Conservation (phyloP, 306 rosid genomes). For the Cucumis hystrix region DNA sequence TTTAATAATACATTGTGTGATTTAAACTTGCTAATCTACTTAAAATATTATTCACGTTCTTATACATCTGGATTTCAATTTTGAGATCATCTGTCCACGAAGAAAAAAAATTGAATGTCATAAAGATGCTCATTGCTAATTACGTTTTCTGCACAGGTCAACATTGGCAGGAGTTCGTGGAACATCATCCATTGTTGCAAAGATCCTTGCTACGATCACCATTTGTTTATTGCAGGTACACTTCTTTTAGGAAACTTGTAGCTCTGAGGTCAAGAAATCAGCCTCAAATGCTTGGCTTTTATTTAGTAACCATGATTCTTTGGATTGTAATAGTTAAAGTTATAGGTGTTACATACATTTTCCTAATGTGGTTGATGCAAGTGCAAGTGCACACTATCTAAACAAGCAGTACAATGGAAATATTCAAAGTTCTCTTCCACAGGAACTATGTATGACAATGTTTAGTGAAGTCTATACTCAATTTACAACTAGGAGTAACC, state of each 20-base stretch:
- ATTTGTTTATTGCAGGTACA: constrained; percentile 25
- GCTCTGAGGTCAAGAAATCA: neutral
- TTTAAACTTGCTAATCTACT: neutral
- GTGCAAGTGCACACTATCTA: too few species aligned
- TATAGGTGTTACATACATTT: too few species aligned
- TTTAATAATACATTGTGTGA: neutral
- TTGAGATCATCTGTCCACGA: neutral
- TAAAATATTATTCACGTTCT: neutral
- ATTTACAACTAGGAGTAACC: too few species aligned
- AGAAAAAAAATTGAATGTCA: neutral
- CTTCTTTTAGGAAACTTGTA: neutral
- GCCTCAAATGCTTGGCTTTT: neutral
- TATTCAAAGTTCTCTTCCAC: too few species aligned
- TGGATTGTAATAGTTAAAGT: neutral
- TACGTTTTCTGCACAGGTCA: constrained; percentile 35
- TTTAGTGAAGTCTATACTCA: too few species aligned
- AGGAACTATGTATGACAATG: too few species aligned
- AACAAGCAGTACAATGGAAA: too few species aligned
- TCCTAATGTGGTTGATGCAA: too few species aligned
- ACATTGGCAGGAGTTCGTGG: constrained; percentile 35
- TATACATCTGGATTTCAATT: neutral
- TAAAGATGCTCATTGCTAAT: constrained; percentile 11
- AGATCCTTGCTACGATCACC: neutral
- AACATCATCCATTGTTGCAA: constrained; percentile 13
- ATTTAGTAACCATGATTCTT: neutral